Base-by-base conservation (phyloP, 2,329 filamentous ascomycete species). In the Pseudopyrenochaeta lycopersici region DNA sequence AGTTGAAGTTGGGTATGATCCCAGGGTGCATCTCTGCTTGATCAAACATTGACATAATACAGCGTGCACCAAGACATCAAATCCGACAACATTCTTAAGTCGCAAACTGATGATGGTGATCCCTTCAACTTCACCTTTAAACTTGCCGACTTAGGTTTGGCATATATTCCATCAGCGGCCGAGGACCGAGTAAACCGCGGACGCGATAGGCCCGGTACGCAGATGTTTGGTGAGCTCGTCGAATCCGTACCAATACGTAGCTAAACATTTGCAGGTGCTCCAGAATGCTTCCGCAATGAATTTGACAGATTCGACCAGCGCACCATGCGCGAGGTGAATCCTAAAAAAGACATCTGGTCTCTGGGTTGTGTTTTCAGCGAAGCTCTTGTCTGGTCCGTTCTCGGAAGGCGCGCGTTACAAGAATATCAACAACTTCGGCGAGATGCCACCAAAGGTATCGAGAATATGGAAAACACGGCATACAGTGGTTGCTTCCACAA, bases 1-100 rank as follows among this genome's bases (percentile, higher is more conserved):
- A 21, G 9, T 38, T 5, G 15, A 2, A 2, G 12, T 7, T 20
- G 35, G 35, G 35, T 38, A 20, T 10, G 35, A 4, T 38, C 3
- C 17, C 6, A 15, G 3, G 12, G 30, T 1, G 6, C 15, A 43
- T 30, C 21, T 29, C 11, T 40, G 7, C 46, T 58, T 11, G 15
- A 10, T 4, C 17, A n/a, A 29, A 41, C 7, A 20, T 44, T 54
- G 10, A 52, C 17, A 31, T 3, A 2, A 2, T 29, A 1, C 11
- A 79, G 76, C 1, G 75, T 76, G 62, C 77, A 80, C 46, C 70
- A 74, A 7, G 79, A 81, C 67, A 64, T 81, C 48, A 81, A 81
- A 56, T 69, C 76, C 18, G 69, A 75, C 29, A 81, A 80, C 40
- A 77, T 80, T 32, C 74, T 81, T 54, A 66, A 64, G 0, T 62